Conservation (phyloP, 2,329 filamentous ascomycete species). For the Stagonosporopsis cucurbitacearum region DNA sequence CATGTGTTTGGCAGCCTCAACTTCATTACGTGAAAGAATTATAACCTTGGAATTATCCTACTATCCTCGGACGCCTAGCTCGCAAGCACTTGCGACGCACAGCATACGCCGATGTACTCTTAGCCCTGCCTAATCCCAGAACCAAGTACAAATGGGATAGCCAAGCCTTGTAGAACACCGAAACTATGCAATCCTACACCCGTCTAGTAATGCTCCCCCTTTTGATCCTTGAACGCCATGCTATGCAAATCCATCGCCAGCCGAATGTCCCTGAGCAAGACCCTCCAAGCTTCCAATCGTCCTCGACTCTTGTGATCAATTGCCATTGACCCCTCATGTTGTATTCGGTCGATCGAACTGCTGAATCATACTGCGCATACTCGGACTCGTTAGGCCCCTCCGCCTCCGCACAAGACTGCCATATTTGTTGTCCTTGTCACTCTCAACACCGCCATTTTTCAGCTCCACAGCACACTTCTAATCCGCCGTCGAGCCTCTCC, state of each 20-base stretch:
- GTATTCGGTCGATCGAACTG: constrained; percentile 4
- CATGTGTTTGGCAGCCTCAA: neutral
- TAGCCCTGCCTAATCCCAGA: neutral
- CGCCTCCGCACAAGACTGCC: constrained; percentile 7
- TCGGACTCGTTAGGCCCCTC: constrained; percentile 8
- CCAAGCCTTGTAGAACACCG: constrained; percentile 5
- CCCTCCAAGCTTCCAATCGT: neutral
- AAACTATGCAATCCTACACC: constrained; percentile 15
- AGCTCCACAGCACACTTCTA: constrained; percentile 10
- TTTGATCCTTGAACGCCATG: constrained; percentile 9
- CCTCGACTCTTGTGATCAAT: neutral
- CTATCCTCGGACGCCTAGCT: neutral
- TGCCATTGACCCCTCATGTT: neutral
- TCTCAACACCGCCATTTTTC: neutral
- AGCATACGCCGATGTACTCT: neutral
- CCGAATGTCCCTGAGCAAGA: neutral
- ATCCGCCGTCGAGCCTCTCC: constrained; percentile 15
- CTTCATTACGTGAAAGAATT: neutral
- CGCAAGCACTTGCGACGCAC: neutral
- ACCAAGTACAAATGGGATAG: neutral
- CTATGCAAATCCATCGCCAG: constrained; percentile 5
- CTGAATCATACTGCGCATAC: neutral
- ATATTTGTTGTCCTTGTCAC: neutral
- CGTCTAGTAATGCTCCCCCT: constrained; percentile 38
- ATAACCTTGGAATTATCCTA: neutral